phyloP scores from a whole-genome alignment of 257 asterid genomes.

The Ilex asprella region DNA sequence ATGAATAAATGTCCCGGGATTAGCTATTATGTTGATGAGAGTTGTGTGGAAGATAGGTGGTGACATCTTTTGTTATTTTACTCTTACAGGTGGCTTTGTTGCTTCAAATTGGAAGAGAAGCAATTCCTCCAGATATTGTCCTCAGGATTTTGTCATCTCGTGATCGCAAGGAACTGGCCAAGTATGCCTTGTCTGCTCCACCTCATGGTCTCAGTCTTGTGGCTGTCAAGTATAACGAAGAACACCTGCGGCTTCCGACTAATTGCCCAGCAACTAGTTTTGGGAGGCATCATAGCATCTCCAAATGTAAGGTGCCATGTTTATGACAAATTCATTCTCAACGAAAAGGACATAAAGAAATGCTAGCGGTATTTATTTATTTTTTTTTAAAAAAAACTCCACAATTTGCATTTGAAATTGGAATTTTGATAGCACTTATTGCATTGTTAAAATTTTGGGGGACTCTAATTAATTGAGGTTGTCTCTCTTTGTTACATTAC shows the following conservation, averaged over 20 bases:
- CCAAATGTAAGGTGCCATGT: conserved; percentile 59
- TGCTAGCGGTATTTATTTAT: too few species aligned
- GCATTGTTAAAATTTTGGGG: too few species aligned
- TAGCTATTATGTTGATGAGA: background rate
- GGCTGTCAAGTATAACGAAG: conserved; percentile 45
- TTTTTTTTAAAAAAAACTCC: too few species aligned
- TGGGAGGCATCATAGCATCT: conserved; percentile 52
- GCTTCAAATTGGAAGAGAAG: conserved; percentile 89
- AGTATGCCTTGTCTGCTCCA: conserved; percentile 49
- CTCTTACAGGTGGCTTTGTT: conserved; percentile 62
- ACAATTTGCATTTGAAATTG: too few species aligned
- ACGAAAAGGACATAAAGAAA: too few species aligned
- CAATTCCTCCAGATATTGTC: conserved; percentile 62
- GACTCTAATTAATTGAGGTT: too few species aligned
- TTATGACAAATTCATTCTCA: conserved; percentile 16
- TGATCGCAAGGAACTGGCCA: conserved; percentile 84
- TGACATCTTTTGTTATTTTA: background rate
- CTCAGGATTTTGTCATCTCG: conserved; percentile 53
- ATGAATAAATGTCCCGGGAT: background rate
- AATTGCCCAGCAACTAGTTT: conserved; percentile 51
- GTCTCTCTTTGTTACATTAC: too few species aligned
- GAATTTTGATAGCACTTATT: too few species aligned
- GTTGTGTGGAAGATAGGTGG: background rate
- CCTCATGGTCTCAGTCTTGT: conserved; percentile 73
- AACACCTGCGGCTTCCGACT: conserved; percentile 54